Evolutionary conservation across 2,329 filamentous ascomycete species (phyloP), one percentile per base, ranked within the genome.

Genomic region (Botrytis galanthina): DNA sequence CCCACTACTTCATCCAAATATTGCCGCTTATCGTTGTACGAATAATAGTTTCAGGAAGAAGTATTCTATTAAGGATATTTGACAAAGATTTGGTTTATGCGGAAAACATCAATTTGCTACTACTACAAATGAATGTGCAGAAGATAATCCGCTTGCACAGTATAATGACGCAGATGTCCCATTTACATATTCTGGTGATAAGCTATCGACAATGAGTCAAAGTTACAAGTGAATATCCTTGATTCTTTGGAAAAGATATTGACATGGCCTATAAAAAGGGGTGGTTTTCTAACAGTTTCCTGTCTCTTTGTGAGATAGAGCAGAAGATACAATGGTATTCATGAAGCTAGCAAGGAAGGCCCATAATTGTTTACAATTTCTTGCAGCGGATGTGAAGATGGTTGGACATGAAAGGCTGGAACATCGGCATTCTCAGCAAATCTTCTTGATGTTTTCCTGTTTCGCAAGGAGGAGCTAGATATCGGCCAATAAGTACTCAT

Each of bases 281-380:
- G 51, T 44, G 69, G 70, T 46, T 10, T 78, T 66, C 62, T 63
- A 48, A n/a, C 61, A 74, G 12, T 83, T 81, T 1, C 84, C 86
- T 0, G 77, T 86, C 0, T 84, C 88, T 39, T 74, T 88, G 4
- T 84, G 84, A 0, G 86, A 88, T 78, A 86, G 86, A 0, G 78
- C 68, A 0, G 79, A 83, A 26, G 87, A 88, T 73, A 78, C 81
- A 4, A 83, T 82, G 9, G 84, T 88, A 0, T 78, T 80, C 5
- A 59, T 83, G 29, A 57, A 74, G 4, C 78, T 84, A 44, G 84
- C 84, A 0, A 73, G 77, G n/a, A 77, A 81, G 20, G 80, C 84
- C 0, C 78, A 78, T 1, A 76, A 77, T 1, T 80, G 81, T 51
- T 75, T 88, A 32, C 69, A 76, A 1, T 75, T 75, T 2, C 74